A percentile compares a stretch with the other conserved stretches of the same genome.
Conservation (phyloP, 768 basidiomycete genomes). For the Astraeus odoratus region DNA sequence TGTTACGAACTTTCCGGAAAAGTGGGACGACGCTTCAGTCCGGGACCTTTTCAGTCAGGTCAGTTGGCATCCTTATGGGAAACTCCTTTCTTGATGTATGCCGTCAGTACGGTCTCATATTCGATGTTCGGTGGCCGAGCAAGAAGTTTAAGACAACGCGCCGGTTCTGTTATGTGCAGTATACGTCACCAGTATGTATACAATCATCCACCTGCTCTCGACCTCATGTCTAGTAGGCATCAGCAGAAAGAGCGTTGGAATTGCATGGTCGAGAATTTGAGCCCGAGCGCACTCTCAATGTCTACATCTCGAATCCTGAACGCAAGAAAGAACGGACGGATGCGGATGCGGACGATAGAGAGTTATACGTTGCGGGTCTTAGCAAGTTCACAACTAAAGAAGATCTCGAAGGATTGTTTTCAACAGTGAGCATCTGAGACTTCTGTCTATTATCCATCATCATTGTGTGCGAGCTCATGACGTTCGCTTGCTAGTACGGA, state of each 20-base stretch:
- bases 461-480: conserved; percentile 2
- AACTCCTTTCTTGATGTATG: not conserved
- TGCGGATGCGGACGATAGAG: conserved; percentile 73
- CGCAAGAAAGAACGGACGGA: conserved; percentile 88
- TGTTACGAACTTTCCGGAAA: conserved; percentile 92
- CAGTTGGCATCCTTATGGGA: conserved; percentile 9
- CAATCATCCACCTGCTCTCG: not conserved
- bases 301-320: conserved; percentile 86
- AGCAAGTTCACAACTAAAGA: conserved; percentile 68
- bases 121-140: conserved; percentile 97
- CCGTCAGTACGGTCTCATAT: conserved; percentile 76
- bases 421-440: conserved; percentile 44
- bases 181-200: conserved; percentile 63
- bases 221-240: conserved; percentile 31
- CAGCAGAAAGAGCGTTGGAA: conserved; percentile 72
- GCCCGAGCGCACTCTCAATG: conserved; percentile 59
- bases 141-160: conserved; percentile 90
- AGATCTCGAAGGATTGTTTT: conserved; percentile 77
- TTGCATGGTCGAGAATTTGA: conserved; percentile 74
- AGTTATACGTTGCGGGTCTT: conserved; percentile 84
- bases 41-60: conserved; percentile 77
- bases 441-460: not conserved
- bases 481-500: conserved; percentile 55
- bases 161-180: conserved; percentile 94
- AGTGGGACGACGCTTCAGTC: conserved; percentile 69